These are phyloP conservation scores for Boletus rubropictus DNA, from an alignment of 768 basidiomycete genomes.

Conservation along the genomic window DNA sequence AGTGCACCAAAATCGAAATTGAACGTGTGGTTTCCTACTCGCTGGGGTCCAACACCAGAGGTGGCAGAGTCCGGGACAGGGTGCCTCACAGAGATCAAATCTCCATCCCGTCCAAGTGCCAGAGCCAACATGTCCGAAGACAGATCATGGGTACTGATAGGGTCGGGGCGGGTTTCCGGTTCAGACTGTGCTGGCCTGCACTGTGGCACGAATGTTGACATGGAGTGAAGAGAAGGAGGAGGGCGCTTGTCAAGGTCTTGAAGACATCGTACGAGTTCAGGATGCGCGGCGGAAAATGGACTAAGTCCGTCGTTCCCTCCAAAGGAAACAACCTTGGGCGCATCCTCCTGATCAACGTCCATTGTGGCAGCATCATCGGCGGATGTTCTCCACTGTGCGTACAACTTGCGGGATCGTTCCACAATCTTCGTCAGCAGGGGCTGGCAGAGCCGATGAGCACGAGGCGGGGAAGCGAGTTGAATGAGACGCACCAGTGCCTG, in stretches of 20 bases:
- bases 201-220: slow-evolving; percentile 24
- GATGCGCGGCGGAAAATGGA: slow-evolving; percentile 23
- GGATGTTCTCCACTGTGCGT: slow-evolving; percentile 36
- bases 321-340: background rate
- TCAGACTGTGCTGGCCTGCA: slow-evolving; percentile 14
- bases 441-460: slow-evolving; percentile 28
- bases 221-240: slow-evolving; percentile 15
- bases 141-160: slow-evolving; percentile 21
- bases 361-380: slow-evolving; percentile 17
- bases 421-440: slow-evolving; percentile 51
- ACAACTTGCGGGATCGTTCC: slow-evolving; percentile 45
- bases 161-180: slow-evolving; percentile 17
- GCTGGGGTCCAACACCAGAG: slow-evolving; percentile 24
- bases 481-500: slow-evolving; percentile 48
- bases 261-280: slow-evolving; percentile 22
- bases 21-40: slow-evolving; percentile 50
- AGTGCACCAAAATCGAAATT: slow-evolving; percentile 62
- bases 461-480: background rate
- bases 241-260: slow-evolving; percentile 20
- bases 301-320: background rate
- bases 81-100: slow-evolving; percentile 17
- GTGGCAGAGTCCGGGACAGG: slow-evolving; percentile 17
- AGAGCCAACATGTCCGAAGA: slow-evolving; percentile 31
- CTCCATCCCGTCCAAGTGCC: slow-evolving; percentile 27
- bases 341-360: slow-evolving; percentile 23